Percentiles rank a stretch among this genome's conserved stretches.
These are phyloP conservation scores for Plantago rigida DNA, from an alignment of 305 asterid genomes.

Conservation along the genomic window DNA sequence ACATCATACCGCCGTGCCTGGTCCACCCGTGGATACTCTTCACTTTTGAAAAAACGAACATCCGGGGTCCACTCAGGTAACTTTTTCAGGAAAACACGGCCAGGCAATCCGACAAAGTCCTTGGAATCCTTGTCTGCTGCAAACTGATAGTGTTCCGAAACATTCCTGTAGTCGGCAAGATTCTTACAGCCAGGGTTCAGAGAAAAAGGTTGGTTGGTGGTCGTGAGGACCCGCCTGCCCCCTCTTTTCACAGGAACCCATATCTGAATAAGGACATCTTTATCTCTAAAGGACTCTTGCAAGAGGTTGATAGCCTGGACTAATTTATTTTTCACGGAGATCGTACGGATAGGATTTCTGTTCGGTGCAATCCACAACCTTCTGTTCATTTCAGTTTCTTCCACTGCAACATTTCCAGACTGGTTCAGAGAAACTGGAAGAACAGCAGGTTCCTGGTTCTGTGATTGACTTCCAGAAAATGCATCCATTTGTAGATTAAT, in stretches of 20 bases:
- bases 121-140: constrained; percentile 56
- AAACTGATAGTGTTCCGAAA: constrained; percentile 48
- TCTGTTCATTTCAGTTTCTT: constrained; percentile 34
- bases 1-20: constrained; percentile 52
- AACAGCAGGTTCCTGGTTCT: constrained; percentile 25
- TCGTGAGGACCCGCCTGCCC: constrained; percentile 54
- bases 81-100: constrained; percentile 72
- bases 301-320: constrained; percentile 54
- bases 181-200: constrained; percentile 40
- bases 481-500: constrained; percentile 31
- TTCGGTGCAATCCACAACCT: constrained; percentile 37
- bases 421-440: constrained; percentile 27
- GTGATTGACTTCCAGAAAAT: constrained; percentile 17
- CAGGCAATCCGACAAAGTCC: constrained; percentile 60
- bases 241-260: constrained; percentile 67
- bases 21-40: constrained; percentile 60
- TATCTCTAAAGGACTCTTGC: constrained; percentile 40
- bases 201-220: constrained; percentile 55
- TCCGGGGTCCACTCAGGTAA: constrained; percentile 87
- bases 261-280: constrained; percentile 58
- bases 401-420: constrained; percentile 27
- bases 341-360: constrained; percentile 24
- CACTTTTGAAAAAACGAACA: constrained; percentile 58
- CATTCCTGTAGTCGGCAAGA: constrained; percentile 51
- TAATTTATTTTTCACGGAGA: constrained; percentile 39